These are phyloP conservation scores for Tricholoma furcatifolium DNA, from an alignment of 768 basidiomycete genomes.

Conservation along the genomic window DNA sequence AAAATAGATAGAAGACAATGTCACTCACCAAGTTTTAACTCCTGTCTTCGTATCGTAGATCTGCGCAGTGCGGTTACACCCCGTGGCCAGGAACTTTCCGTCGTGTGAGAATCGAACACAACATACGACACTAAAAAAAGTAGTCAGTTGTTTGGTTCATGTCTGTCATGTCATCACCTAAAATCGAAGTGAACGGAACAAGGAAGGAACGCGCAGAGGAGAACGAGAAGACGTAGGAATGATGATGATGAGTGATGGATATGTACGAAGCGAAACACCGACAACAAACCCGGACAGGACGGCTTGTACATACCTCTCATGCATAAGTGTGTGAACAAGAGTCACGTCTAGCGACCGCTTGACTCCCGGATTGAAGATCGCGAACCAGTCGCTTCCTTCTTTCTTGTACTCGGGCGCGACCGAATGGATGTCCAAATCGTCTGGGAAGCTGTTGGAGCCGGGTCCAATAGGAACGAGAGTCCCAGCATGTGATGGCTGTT, in stretches of 20 bases:
- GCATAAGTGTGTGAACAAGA: conserved; percentile 83
- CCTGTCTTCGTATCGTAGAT: conserved; percentile 95
- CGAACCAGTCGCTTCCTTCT: conserved; percentile 88
- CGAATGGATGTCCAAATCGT: conserved; percentile 38
- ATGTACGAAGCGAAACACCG: not conserved
- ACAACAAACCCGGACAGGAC: not conserved
- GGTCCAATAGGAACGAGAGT: conserved; percentile 19
- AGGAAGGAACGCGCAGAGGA: too few species aligned
- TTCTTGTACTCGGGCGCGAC: conserved; percentile 59
- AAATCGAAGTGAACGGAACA: too few species aligned
- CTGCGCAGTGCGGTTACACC: conserved; percentile 94
- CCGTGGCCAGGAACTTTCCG: conserved; percentile 90
- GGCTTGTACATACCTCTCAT: conserved; percentile 71
- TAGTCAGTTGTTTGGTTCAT: not conserved
- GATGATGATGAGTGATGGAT: not conserved
- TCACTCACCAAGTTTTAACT: conserved; percentile 71
- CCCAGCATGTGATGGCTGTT: conserved; percentile 13
- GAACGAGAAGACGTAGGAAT: conserved; percentile 1
- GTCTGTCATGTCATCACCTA: too few species aligned
- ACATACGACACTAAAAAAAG: conserved; percentile 56
- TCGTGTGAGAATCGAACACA: conserved; percentile 95
- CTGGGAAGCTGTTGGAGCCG: conserved; percentile 37
- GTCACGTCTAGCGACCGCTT: conserved; percentile 77
- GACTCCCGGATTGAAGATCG: conserved; percentile 79
- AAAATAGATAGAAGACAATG: not conserved